Base-by-base conservation (phyloP, 208 protist species). In the Acanthamoeba triangularis region DNA sequence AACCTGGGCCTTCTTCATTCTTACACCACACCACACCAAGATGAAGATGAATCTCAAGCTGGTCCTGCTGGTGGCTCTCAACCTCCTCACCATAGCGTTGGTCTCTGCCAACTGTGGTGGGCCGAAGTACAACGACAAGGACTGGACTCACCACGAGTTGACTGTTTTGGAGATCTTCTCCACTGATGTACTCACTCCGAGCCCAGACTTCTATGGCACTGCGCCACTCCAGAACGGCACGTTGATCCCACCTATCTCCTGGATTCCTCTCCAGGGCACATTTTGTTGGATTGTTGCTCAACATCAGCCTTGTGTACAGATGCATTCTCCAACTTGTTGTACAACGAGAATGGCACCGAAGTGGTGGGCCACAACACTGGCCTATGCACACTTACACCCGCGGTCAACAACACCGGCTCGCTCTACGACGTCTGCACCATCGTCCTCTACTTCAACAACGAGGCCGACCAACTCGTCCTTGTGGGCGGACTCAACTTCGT, bases 371-470 rank as follows among this genome's bases (percentile, higher is more conserved):
- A 35, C 28, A 61, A 88, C 49, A 20, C 35, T 0, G 80, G 80
- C 80, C 41, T 63, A 1, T 88, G 80, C 80, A 88, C 80, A 2
- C 7, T 88, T 0, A 61, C 80, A 47, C 80, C 80, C 10, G 80
- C 80, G 20, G 52, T 59, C 16, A 90, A 90, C 82, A 90, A 90
- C 82, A 67, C 47, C 5, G 82, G 49, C 49, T 69, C 52, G 30
- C 14, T 67, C 82, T 67, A 90, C 82, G 52, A 90, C 11, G 14
- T 90, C 8, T 90, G 82, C 82, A 59, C 13, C 82, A 67, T 90
- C 30, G 28, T 65, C 33, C 82, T 23, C 82, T 90, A 37, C 82
- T 90, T 69, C 82, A 90, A 90, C 82, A 65, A 90, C 54, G 82
- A n/a, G 8, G 44, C 80, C n/a, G 80, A 88, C 47, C 80, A 88